Evolutionary conservation across 176 grass and related monocot species (phyloP), one percentile per base, ranked within the genome.

Genomic region (Otatea glauca): DNA sequence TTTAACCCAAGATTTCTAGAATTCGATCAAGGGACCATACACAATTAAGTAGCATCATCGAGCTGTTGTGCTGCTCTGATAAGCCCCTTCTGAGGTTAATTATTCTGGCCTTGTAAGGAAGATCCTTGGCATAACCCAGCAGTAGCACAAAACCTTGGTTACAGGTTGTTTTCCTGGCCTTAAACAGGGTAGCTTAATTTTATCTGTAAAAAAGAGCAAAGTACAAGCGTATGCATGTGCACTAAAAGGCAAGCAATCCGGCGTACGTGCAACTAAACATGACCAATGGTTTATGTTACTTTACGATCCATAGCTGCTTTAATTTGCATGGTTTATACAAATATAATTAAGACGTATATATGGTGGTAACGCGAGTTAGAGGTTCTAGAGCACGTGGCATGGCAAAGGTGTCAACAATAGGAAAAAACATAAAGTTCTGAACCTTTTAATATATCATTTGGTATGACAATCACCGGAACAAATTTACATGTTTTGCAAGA

Each of bases 191-290:
- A 48, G 17, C 25, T 49, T 69, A 49, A 43, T 18, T 24, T 25
- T 61, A 16, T 27, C 44, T 37, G 32, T 37, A 48, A 21, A 67
- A 73, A 79, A 18, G 21, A 69, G 79, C 39, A 68, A 69, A 77
- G 53, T 58, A 74, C 29, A 74, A 60, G 81, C 18, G 15, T 18
- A 60, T 60, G 81, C 87, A 80, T 85, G 82, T 89, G 87, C 82
- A 41, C 15, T 35, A 9, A 66, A 49, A 76, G 48, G 83, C 27
- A 72, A 75, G 29, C 85, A 81, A 69, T 65, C n/a, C 23, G 24
- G 11, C 49, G 50, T 80, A 75, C 76, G 82, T 89, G 87, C 82
- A 75, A 62, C 82, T 68, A 62, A 61, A 41, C 38, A 74, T 51
- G 70, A 53, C 76, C 82, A 80, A 60, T 51, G 60, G 24, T 21